Evolutionary conservation across 352 stramenopile genomes (phyloP).

Genomic region (Paralagenidium karlingii): DNA sequence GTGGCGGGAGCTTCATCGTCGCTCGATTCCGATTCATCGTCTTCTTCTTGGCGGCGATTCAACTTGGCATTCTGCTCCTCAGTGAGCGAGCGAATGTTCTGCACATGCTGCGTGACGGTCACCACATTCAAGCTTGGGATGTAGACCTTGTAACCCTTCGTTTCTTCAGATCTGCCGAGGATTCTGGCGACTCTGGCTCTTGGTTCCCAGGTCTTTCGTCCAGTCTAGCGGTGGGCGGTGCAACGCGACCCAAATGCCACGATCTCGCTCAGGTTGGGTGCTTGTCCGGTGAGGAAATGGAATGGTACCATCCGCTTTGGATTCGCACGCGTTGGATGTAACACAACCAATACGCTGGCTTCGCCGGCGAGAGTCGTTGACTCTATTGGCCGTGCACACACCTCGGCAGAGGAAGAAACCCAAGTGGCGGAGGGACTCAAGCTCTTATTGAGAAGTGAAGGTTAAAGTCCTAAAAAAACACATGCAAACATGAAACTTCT

Average conservation of each 20-base stretch:
- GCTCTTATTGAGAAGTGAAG: too few species aligned
- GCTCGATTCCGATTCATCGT: too few species aligned
- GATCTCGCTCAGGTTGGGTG: not conserved
- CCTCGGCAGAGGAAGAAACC: too few species aligned
- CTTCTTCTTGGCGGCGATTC: not conserved
- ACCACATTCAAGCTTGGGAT: not conserved
- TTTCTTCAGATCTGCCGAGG: not conserved
- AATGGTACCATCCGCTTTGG: not conserved
- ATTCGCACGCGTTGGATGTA: too few species aligned
- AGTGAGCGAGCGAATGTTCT: not conserved
- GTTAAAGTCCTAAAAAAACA: too few species aligned
- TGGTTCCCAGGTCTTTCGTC: not conserved
- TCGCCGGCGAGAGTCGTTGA: too few species aligned
- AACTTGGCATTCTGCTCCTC: not conserved
- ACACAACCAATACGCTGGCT: too few species aligned
- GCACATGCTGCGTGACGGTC: not conserved
- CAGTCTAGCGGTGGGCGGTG: not conserved
- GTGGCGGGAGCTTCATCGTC: too few species aligned
- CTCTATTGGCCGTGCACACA: too few species aligned
- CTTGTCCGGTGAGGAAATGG: not conserved
- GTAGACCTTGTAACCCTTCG: not conserved
- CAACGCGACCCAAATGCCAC: not conserved
- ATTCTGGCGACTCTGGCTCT: not conserved
- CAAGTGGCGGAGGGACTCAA: too few species aligned
- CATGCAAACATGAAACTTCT: too few species aligned